phyloP scores from a whole-genome alignment of 2,329 filamentous ascomycete species.

The Diaporthe capsici region DNA sequence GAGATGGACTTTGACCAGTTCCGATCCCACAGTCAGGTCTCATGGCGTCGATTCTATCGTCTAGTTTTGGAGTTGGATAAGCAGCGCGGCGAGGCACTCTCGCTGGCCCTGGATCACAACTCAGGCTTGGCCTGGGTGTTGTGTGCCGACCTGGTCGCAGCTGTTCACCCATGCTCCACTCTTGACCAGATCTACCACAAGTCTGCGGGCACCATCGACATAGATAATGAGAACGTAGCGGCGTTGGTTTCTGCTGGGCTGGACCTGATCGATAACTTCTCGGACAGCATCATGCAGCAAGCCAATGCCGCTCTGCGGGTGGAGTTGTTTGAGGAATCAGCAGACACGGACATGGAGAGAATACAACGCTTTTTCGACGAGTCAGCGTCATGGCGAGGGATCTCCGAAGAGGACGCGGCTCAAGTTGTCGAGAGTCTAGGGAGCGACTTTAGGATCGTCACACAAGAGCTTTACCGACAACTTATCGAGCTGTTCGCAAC shows the following conservation, averaged over 20 bases:
- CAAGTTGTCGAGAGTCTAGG: conserved; percentile 79
- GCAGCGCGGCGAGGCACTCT: conserved; percentile 84
- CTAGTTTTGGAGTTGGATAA: conserved; percentile 89
- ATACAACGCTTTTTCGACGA: conserved; percentile 85
- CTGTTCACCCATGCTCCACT: conserved; percentile 83
- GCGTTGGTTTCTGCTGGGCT: conserved; percentile 78
- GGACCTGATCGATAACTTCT: conserved; percentile 78
- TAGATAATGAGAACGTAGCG: conserved; percentile 67
- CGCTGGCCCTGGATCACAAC: conserved; percentile 80
- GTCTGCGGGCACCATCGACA: conserved; percentile 57
- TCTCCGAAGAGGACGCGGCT: conserved; percentile 85
- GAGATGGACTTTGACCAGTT: conserved; percentile 83
- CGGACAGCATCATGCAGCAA: conserved; percentile 76
- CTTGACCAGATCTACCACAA: conserved; percentile 80
- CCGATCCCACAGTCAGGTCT: conserved; percentile 79
- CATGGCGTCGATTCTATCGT: conserved; percentile 93
- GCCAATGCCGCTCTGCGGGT: conserved; percentile 77
- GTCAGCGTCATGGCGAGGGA: conserved; percentile 81
- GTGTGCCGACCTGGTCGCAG: conserved; percentile 84
- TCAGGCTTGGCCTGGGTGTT: conserved; percentile 86
- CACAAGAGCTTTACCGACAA: conserved; percentile 67
- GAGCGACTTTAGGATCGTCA: conserved; percentile 72
- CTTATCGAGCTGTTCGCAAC: conserved; percentile 63
- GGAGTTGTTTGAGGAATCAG: conserved; percentile 82
- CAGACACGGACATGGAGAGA: conserved; percentile 78